These are phyloP conservation scores for Pleurotus citrinopileatus DNA, from an alignment of 768 basidiomycete genomes.

Conservation along the genomic window DNA sequence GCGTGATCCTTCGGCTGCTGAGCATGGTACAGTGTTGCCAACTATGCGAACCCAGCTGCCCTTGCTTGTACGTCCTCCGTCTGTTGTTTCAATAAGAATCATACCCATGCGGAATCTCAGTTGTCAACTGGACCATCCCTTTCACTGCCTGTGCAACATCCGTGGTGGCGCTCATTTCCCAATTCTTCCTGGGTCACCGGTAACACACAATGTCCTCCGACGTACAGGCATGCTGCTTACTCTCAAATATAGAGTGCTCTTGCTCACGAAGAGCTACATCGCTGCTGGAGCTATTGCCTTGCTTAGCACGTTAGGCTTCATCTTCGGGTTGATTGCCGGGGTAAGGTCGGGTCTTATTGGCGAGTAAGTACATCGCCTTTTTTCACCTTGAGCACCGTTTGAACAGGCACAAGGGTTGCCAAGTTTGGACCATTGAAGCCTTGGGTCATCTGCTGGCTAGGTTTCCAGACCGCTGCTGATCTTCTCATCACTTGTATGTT, in stretches of 20 bases:
- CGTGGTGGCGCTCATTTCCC: slow-evolving; percentile 47
- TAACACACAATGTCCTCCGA: slow-evolving; percentile 13
- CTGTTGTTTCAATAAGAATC: not conserved
- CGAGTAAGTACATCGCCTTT: slow-evolving; percentile 28
- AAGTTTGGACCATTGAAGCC: slow-evolving; percentile 38
- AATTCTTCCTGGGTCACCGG: slow-evolving; percentile 46
- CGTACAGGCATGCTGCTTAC: not conserved
- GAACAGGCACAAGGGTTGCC: slow-evolving; percentile 29
- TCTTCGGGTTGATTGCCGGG: slow-evolving; percentile 41
- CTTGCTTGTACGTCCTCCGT: slow-evolving; percentile 25
- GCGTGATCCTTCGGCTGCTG: not conserved
- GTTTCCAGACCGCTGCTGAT: slow-evolving; percentile 42
- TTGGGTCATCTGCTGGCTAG: slow-evolving; percentile 45
- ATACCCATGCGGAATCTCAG: slow-evolving; percentile 20
- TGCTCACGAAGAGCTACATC: slow-evolving; percentile 32
- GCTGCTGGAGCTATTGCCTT: slow-evolving; percentile 33
- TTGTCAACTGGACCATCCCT: slow-evolving; percentile 45
- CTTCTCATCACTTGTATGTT: slow-evolving; percentile 42
- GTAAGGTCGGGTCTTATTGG: slow-evolving; percentile 39
- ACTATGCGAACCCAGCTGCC: slow-evolving; percentile 35
- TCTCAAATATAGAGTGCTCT: slow-evolving; percentile 26
- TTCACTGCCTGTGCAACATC: slow-evolving; percentile 47
- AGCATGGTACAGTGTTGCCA: slow-evolving; percentile 39
- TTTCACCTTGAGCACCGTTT: not conserved
- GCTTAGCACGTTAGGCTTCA: slow-evolving; percentile 35